A percentile compares a stretch with the other conserved stretches of the same genome.
Conservation (phyloP, 1,139 yeast genomes). For the Wickerhamiella pararugosa region DNA sequence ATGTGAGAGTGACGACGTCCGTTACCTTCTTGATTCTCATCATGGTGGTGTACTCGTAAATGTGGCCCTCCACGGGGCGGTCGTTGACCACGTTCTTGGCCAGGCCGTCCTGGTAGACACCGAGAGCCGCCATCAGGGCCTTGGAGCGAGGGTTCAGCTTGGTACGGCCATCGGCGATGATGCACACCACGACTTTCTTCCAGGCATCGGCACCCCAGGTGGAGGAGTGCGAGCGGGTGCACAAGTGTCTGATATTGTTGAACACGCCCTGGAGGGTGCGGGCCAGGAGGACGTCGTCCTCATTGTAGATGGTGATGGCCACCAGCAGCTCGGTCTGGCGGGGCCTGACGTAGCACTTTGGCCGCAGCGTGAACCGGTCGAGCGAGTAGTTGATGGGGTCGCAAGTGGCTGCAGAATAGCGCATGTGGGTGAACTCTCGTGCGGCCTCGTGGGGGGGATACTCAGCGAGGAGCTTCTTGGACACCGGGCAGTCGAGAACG, state of each 20-base stretch:
- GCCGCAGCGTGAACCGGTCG: constrained; percentile 52
- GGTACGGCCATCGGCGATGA: constrained; percentile 65
- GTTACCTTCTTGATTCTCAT: constrained; percentile 56
- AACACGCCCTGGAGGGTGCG: constrained; percentile 66
- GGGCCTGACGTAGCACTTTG: constrained; percentile 48
- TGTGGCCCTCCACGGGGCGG: constrained; percentile 51
- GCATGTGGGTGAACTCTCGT: constrained; percentile 60
- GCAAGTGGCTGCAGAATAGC: constrained; percentile 72
- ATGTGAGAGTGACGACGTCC: constrained; percentile 37
- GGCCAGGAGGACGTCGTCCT: constrained; percentile 56
- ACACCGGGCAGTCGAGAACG: constrained; percentile 68
- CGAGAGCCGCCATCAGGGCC: constrained; percentile 53
- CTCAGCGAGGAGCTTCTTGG: constrained; percentile 40
- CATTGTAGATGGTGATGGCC: constrained; percentile 70
- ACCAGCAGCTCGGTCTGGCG: constrained; percentile 60
- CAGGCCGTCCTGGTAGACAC: constrained; percentile 68
- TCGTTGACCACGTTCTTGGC: constrained; percentile 68
- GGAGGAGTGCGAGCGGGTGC: constrained; percentile 40
- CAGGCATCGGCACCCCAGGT: constrained; percentile 72
- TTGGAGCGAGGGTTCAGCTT: constrained; percentile 52
- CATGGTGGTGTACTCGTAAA: constrained; percentile 67
- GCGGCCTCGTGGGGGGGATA: constrained; percentile 34
- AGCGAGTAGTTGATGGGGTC: constrained; percentile 50
- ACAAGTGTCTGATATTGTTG: constrained; percentile 51
- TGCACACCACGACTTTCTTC: constrained; percentile 62